These are phyloP conservation scores for Plasmopara halstedii DNA, from an alignment of 352 stramenopile genomes.

Conservation along the genomic window DNA sequence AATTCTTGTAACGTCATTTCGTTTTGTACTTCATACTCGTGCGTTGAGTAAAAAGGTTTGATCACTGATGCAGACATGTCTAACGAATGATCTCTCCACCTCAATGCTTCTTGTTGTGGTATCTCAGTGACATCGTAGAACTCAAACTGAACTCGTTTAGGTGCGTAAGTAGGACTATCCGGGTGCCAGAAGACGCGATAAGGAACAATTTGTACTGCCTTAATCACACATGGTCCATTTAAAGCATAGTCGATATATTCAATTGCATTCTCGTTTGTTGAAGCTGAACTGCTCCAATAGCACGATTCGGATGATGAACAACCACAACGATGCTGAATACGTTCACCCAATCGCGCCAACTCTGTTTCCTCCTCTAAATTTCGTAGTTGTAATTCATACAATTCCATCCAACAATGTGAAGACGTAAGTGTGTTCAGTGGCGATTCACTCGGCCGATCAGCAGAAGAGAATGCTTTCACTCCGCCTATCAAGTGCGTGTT, in stretches of 20 bases:
- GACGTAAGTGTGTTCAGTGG: constrained; percentile 55
- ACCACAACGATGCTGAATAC: constrained; percentile 57
- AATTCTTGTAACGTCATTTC: constrained; percentile 71
- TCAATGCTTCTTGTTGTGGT: constrained; percentile 3
- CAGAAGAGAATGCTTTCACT: constrained; percentile 44
- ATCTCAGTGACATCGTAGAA: constrained; percentile 43
- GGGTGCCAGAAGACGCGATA: constrained; percentile 81
- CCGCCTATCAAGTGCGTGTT: constrained; percentile 34
- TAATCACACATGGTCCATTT: constrained; percentile 48
- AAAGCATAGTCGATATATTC: constrained; percentile 77
- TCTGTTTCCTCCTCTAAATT: constrained; percentile 27
- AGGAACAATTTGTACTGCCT: constrained; percentile 55
- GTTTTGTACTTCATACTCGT: constrained; percentile 48
- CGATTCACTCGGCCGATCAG: constrained; percentile 41
- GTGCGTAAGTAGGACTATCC: constrained; percentile 63
- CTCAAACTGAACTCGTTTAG: constrained; percentile 57
- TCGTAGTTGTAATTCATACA: constrained; percentile 33
- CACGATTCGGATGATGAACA: constrained; percentile 67
- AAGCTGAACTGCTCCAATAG: constrained; percentile 84
- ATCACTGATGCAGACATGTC: constrained; percentile 8
- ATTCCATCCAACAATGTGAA: constrained; percentile 58
- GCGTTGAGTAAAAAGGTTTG: constrained; percentile 51
- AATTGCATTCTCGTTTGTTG: constrained; percentile 38
- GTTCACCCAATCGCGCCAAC: constrained; percentile 45
- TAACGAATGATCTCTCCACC: constrained; percentile 3